Evolutionary conservation across 2,329 filamentous ascomycete species (phyloP).

Genomic region (Cladobotryum protrusum): DNA sequence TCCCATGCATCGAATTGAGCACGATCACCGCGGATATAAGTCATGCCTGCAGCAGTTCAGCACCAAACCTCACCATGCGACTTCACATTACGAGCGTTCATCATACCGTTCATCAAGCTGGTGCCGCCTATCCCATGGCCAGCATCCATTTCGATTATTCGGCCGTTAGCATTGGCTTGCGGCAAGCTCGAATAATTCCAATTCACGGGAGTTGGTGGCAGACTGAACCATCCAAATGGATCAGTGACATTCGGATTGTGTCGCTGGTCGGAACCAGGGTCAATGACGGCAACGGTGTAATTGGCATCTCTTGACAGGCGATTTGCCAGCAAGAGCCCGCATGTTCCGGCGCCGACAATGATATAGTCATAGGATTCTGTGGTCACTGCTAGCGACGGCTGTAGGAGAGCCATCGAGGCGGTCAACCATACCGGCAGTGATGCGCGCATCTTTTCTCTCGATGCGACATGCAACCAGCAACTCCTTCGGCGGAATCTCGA

Average conservation of each 20-base stretch:
- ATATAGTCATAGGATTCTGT: conserved; percentile 22
- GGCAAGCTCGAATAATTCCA: conserved; percentile 29
- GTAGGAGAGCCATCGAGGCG: no score
- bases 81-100: neutral
- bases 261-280: conserved; percentile 16
- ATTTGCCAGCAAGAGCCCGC: conserved; percentile 23
- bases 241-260: conserved; percentile 13
- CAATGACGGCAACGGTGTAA: conserved; percentile 21
- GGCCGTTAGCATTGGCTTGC: conserved; percentile 26
- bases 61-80: neutral
- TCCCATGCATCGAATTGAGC: conserved; percentile 28
- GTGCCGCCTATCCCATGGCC: conserved; percentile 36
- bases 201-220: conserved; percentile 25
- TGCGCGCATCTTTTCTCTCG: no score
- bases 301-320: conserved; percentile 18
- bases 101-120: conserved; percentile 34
- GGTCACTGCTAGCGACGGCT: neutral
- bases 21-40: conserved; percentile 38
- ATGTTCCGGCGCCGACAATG: conserved; percentile 22
- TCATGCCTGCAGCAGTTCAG: conserved; percentile 30
- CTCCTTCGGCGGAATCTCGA: no score
- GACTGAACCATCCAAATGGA: conserved; percentile 18
- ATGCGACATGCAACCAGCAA: no score
- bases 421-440: no score
- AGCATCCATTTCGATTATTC: conserved; percentile 25